Evolutionary conservation across 441 rosid genomes (phyloP).

Genomic region (Geranium incanum): DNA sequence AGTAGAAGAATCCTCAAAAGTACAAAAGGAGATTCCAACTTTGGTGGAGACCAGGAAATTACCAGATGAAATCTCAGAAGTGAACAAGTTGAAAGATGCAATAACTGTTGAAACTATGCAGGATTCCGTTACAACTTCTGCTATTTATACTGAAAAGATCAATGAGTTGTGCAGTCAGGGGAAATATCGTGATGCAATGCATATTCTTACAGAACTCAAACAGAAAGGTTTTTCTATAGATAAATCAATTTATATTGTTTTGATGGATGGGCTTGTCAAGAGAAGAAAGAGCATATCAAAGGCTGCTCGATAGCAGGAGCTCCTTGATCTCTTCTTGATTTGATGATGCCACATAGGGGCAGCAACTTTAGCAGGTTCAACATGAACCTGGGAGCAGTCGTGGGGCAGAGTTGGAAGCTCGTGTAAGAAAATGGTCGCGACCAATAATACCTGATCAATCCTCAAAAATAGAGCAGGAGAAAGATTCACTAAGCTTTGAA

Average conservation of each 20-base stretch:
- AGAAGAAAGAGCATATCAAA: slow-evolving; percentile 46
- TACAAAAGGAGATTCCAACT: not conserved
- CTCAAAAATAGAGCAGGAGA: not conserved
- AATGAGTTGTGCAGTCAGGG: slow-evolving; percentile 56
- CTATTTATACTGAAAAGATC: slow-evolving; percentile 49
- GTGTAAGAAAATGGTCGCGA: not conserved
- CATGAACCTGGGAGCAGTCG: not conserved
- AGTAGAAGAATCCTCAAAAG: not conserved
- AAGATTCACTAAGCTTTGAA: not conserved
- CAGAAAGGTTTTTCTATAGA: slow-evolving; percentile 35
- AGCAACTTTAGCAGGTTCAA: not conserved
- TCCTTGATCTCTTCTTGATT: slow-evolving; percentile 3
- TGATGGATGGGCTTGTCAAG: slow-evolving; percentile 50
- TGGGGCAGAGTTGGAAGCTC: not conserved
- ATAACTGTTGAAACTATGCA: slow-evolving; percentile 23
- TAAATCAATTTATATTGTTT: slow-evolving; percentile 35
- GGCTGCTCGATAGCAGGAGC: slow-evolving; percentile 19
- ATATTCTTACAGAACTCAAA: slow-evolving; percentile 32
- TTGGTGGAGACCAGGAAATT: slow-evolving; percentile 3
- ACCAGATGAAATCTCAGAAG: slow-evolving; percentile 25
- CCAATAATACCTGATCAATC: not conserved
- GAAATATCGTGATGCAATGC: slow-evolving; percentile 52
- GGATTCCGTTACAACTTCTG: slow-evolving; percentile 33
- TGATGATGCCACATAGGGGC: not conserved
- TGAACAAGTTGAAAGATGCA: slow-evolving; percentile 20